Conservation (phyloP, 2,329 filamentous ascomycete species). For the Metarhizium guizhouense region DNA sequence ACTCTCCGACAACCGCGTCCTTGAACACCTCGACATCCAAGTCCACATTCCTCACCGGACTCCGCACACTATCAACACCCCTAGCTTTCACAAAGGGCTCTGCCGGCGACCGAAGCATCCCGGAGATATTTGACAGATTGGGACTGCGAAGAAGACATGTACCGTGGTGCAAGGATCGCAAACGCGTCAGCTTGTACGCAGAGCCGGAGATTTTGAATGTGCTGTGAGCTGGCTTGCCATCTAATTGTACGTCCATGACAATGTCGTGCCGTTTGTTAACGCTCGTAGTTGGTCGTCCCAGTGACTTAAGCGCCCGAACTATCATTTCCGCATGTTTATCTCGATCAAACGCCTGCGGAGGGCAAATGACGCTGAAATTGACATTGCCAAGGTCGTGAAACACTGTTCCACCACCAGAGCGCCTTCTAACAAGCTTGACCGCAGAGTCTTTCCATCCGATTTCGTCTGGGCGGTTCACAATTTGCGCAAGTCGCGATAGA, state of each 20-base stretch:
- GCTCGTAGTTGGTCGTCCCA: slow-evolving; percentile 50
- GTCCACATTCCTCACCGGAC: slow-evolving; percentile 70
- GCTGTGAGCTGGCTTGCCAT: slow-evolving; percentile 6
- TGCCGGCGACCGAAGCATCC: slow-evolving; percentile 69
- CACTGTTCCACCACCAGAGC: slow-evolving; percentile 85
- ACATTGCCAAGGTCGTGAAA: slow-evolving; percentile 91
- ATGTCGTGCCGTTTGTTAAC: slow-evolving; percentile 95
- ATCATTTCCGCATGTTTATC: slow-evolving; percentile 91
- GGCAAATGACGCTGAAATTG: slow-evolving; percentile 89
- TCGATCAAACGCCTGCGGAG: slow-evolving; percentile 66
- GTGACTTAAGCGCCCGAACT: slow-evolving; percentile 61
- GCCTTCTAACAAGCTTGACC: slow-evolving; percentile 64
- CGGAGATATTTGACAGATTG: slow-evolving; percentile 60
- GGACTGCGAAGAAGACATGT: slow-evolving; percentile 77
- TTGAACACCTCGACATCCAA: slow-evolving; percentile 39
- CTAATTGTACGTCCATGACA: slow-evolving; percentile 49
- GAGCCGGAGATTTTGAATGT: slow-evolving; percentile 83
- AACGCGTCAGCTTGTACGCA: slow-evolving; percentile 83
- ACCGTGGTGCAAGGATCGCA: slow-evolving; percentile 81
- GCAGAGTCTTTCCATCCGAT: slow-evolving; percentile 16
- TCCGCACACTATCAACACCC: slow-evolving; percentile 87
- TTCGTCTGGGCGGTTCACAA: slow-evolving; percentile 12
- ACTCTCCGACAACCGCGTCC: slow-evolving; percentile 53
- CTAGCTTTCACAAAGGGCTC: slow-evolving; percentile 67
- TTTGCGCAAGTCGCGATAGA: slow-evolving; percentile 45